These are phyloP conservation scores for Psilocybe mexicana DNA, from an alignment of 1,284 basidiomycete genomes.

Conservation along the genomic window DNA sequence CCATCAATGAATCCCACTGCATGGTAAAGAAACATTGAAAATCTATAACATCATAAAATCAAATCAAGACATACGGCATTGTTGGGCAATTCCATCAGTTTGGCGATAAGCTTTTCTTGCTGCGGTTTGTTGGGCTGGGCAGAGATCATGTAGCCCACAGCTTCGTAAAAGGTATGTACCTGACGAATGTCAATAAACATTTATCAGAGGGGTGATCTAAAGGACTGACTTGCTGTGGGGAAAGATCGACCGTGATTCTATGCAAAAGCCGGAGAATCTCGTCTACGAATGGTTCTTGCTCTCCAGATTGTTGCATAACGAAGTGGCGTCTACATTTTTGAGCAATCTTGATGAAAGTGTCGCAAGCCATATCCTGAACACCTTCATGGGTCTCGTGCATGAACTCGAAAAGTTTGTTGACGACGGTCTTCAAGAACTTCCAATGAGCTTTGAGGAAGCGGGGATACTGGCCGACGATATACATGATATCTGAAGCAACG, in stretches of 20 bases:
- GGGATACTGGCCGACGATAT: constrained; percentile 99
- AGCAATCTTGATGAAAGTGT: constrained; percentile 99
- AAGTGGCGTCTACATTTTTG: constrained; percentile 99
- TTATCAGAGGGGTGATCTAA: background rate
- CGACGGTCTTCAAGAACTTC: constrained; percentile 99
- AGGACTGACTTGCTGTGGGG: constrained; percentile 82
- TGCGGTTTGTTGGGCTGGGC: constrained; percentile 97
- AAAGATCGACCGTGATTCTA: constrained; percentile 93
- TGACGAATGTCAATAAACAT: constrained; percentile 32
- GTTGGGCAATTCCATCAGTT: constrained; percentile 97
- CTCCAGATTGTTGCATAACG: constrained; percentile 97
- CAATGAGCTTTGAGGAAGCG: constrained; percentile 99
- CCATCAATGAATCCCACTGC: constrained; percentile 97
- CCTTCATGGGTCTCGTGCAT: constrained; percentile 99
- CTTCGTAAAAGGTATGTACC: constrained; percentile 97
- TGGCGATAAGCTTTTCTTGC: constrained; percentile 93
- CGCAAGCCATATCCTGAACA: constrained; percentile 99
- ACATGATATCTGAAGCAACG: constrained; percentile 99
- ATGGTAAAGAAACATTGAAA: constrained; percentile 12
- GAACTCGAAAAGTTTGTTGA: constrained; percentile 99
- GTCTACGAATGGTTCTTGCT: constrained; percentile 97
- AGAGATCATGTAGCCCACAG: constrained; percentile 99
- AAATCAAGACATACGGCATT: constrained; percentile 68
- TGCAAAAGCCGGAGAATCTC: constrained; percentile 94
- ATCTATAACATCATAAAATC: background rate